phyloP scores from a whole-genome alignment of 2,329 filamentous ascomycete species.

The Stromatinia cepivora region DNA sequence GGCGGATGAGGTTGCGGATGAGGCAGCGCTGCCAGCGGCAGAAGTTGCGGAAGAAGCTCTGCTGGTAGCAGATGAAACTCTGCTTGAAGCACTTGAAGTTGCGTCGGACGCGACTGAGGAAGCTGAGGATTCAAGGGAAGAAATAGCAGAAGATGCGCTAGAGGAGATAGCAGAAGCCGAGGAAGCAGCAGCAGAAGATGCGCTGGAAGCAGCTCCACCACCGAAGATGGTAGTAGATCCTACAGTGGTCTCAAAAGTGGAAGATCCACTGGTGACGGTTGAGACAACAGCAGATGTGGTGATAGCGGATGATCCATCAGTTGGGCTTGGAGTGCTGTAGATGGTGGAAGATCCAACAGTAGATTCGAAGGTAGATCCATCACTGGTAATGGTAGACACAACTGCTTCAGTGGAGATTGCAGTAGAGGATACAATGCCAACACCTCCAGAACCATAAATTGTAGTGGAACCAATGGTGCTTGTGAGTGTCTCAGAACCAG shows the following conservation, averaged over 20 bases:
- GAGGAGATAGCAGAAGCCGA: conserved; percentile 31
- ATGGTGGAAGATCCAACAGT: conserved; percentile 36
- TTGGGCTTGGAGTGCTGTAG: conserved; percentile 24
- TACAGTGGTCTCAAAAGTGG: conserved; percentile 28
- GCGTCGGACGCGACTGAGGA: conserved; percentile 30
- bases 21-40: conserved; percentile 23
- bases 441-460: conserved; percentile 27
- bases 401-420: conserved; percentile 36
- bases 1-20: conserved; percentile 9
- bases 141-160: conserved; percentile 30
- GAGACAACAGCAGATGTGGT: conserved; percentile 28
- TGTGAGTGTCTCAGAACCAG: conserved; percentile 27
- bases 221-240: conserved; percentile 31
- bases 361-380: conserved; percentile 30
- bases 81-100: conserved; percentile 22
- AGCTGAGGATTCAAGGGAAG: conserved; percentile 26
- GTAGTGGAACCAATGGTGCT: conserved; percentile 31
- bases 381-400: conserved; percentile 31
- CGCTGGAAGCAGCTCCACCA: conserved; percentile 23
- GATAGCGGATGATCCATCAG: conserved; percentile 22
- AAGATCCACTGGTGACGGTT: conserved; percentile 27
- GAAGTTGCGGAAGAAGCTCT: conserved; percentile 22
- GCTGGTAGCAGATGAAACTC: conserved; percentile 19
- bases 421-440: conserved; percentile 17
- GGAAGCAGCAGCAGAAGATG: conserved; percentile 30